Evolutionary conservation across 108 stramenopile genomes (phyloP).

Genomic region (Nitzschia sp.): DNA sequence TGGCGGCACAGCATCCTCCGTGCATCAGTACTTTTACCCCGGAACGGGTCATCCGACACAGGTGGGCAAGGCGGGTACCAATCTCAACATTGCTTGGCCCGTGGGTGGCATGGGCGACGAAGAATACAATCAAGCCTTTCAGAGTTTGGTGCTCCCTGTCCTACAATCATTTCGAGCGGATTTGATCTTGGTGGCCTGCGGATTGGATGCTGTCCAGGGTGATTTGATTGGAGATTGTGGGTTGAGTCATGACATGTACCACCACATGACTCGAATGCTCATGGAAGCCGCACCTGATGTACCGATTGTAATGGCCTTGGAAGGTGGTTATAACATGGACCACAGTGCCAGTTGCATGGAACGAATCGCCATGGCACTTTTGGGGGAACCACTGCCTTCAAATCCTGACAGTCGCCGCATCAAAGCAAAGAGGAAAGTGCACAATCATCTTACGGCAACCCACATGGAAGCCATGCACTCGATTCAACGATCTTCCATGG

Average conservation of each 20-base stretch:
- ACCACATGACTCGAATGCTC: slow-evolving; percentile 30
- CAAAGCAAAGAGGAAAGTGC: neutral
- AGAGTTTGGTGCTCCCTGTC: slow-evolving; percentile 43
- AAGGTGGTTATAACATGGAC: slow-evolving; percentile 68
- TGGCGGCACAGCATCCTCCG: neutral
- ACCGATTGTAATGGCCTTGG: slow-evolving; percentile 55
- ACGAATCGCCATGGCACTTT: slow-evolving; percentile 27
- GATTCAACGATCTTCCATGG: neutral
- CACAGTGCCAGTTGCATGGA: slow-evolving; percentile 43
- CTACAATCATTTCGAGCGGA: slow-evolving; percentile 34
- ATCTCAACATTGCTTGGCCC: slow-evolving; percentile 52
- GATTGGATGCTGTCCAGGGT: slow-evolving; percentile 63
- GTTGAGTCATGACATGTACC: slow-evolving; percentile 29
- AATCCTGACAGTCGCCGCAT: neutral
- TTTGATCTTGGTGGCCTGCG: slow-evolving; percentile 54
- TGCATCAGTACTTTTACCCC: slow-evolving; percentile 42
- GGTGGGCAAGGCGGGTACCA: slow-evolving; percentile 46
- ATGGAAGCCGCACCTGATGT: slow-evolving; percentile 16
- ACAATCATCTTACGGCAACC: neutral
- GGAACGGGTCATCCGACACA: slow-evolving; percentile 51
- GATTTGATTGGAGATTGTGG: slow-evolving; percentile 52
- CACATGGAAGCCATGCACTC: neutral
- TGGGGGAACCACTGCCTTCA: slow-evolving; percentile 13
- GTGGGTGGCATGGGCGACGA: slow-evolving; percentile 39
- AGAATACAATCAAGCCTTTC: slow-evolving; percentile 48